Base-by-base conservation (phyloP, 2,329 filamentous ascomycete genomes). In the Neopestalotiopsis sp. region DNA sequence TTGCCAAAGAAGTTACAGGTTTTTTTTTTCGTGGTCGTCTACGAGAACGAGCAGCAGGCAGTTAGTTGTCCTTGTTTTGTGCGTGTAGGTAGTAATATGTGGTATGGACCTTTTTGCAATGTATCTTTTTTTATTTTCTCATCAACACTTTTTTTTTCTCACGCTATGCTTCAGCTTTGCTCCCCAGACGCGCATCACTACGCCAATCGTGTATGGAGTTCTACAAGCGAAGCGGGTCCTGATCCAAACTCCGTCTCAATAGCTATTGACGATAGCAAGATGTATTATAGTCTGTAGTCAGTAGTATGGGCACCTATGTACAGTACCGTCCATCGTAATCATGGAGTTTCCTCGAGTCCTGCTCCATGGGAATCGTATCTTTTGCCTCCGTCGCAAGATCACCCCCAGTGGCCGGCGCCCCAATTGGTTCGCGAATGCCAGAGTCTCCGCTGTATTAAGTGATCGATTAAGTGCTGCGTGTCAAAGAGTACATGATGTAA, bases 401-500 rank as follows among this genome's bases (percentile, higher is more conserved):
- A 28, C 24, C 24, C 24, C n/a, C 17, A 24, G 45, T 5, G 7
- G 45, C 17, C 45, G 45, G 45, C 45, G 45, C 45, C 17, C 34
- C 34, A 38, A 53, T 53, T 53, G 45, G 45, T n/a, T 53, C 45
- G n/a, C 20, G 7, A 53, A 53, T 17, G 17, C 7, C 3, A 28
- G 13, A 20, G 17, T n/a, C 59, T 62, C 59, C 59, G 59, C 59
- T 62, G 32, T 62, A 62, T 62, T 62, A 62, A 40, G 59, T 62
- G 59, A 24, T 49, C 20, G 40, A 38, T 58, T 66, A 66, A 24
- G 63, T 30, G 49, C 45, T 56, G 34, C 42, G 42, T 58, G 32
- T 66, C 42, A 56, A 17, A 66, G 63, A 34, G 20, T 32, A 32
- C 49, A 66, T 66, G 63, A 56, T 57, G 63, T 57, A 53, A 53